Conservation (phyloP, 2,329 filamentous ascomycete species). For the Phialophora macrospora region DNA sequence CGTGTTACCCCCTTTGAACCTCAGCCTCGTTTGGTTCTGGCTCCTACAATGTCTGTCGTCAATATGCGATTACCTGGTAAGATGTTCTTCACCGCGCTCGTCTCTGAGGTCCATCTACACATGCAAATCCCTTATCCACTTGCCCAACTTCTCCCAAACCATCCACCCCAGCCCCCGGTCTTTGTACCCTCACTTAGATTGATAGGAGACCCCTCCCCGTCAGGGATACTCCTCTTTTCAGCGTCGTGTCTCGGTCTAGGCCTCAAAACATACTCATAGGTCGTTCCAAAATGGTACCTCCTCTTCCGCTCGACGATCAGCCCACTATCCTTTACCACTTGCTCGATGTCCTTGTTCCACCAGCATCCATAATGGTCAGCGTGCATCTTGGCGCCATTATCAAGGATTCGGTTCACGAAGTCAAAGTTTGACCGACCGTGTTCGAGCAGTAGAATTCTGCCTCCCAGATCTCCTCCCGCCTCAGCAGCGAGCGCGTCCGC, state of each 20-base stretch:
- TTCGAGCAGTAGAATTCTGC: constrained; percentile 55
- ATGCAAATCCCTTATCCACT: neutral
- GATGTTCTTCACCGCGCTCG: neutral
- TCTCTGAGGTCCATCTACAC: neutral
- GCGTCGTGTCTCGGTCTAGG: constrained; percentile 22
- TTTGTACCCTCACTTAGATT: constrained; percentile 2
- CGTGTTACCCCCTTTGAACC: neutral
- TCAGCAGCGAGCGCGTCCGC: constrained; percentile 19
- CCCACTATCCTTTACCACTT: constrained; percentile 54
- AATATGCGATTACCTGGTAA: neutral
- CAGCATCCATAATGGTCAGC: constrained; percentile 58
- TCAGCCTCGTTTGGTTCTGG: neutral
- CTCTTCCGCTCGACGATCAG: constrained; percentile 54
- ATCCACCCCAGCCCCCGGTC: neutral
- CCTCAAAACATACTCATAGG: constrained; percentile 47
- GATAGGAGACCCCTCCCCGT: neutral
- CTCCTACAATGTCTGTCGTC: neutral
- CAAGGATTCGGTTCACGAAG: constrained; percentile 55
- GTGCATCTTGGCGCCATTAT: constrained; percentile 54
- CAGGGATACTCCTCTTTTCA: neutral
- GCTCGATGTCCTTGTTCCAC: constrained; percentile 59
- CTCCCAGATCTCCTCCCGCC: constrained; percentile 37
- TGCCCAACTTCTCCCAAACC: constrained; percentile 10
- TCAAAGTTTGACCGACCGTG: constrained; percentile 55
- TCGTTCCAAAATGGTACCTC: constrained; percentile 54